Conservation (phyloP, 1,139 yeast genomes). For the Taphrina sp. region DNA sequence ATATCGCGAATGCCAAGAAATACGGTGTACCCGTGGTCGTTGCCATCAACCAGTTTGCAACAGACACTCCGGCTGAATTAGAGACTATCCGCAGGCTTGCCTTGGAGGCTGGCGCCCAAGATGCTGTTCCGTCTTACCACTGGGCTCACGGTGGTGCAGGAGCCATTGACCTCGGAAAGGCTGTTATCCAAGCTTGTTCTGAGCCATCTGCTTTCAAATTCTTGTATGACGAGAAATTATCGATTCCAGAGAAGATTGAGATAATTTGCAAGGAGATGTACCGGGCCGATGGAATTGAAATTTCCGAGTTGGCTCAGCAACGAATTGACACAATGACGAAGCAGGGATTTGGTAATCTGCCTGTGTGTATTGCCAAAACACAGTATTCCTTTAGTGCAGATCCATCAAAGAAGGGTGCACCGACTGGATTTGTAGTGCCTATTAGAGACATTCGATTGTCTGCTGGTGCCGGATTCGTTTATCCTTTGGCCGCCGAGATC, state of each 20-base stretch:
- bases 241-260: constrained; percentile 80
- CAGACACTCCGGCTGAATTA: constrained; percentile 81
- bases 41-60: constrained; percentile 88
- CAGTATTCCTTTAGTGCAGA: constrained; percentile 96
- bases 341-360: constrained; percentile 90
- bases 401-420: constrained; percentile 90
- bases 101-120: constrained; percentile 88
- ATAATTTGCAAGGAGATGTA: constrained; percentile 87
- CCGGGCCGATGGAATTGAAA: constrained; percentile 88
- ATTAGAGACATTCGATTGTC: constrained; percentile 91
- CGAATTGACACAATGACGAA: constrained; percentile 79
- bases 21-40: constrained; percentile 94
- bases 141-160: constrained; percentile 99
- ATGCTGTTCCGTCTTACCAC: constrained; percentile 91
- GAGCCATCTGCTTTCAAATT: constrained; percentile 58
- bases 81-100: constrained; percentile 80
- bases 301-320: constrained; percentile 76
- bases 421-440: constrained; percentile 90
- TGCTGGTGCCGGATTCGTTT: constrained; percentile 94
- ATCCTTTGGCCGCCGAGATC: constrained; percentile 95
- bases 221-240: constrained; percentile 63
- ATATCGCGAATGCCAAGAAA: constrained; percentile 77
- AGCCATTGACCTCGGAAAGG: constrained; percentile 82
- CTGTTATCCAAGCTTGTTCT: constrained; percentile 73
- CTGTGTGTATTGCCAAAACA: constrained; percentile 96